These are phyloP conservation scores for Sinapis alba DNA, from an alignment of 441 rosid genomes.

Conservation along the genomic window DNA sequence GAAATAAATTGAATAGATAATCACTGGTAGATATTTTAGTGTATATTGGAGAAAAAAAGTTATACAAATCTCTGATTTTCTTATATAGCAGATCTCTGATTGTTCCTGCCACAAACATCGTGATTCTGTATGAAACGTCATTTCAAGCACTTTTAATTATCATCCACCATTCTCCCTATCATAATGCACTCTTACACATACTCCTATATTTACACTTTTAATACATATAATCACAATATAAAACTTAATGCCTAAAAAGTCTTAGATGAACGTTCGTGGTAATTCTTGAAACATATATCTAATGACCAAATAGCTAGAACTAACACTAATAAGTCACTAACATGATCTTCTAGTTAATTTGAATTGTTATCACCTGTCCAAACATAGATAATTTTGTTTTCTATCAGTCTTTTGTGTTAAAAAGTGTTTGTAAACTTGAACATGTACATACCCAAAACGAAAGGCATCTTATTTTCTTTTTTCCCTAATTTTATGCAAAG, in stretches of 20 bases:
- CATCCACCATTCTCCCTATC: conserved; percentile 37
- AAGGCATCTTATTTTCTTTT: not conserved
- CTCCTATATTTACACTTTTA: conserved; percentile 32
- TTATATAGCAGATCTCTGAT: conserved; percentile 34
- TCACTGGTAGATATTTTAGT: conserved; percentile 34
- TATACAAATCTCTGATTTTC: conserved; percentile 25
- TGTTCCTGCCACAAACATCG: conserved; percentile 46
- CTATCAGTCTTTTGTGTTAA: not conserved
- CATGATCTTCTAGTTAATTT: not conserved
- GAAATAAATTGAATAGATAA: conserved; percentile 27
- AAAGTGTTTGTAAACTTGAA: not conserved
- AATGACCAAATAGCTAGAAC: not conserved
- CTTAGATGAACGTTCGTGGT: conserved; percentile 19
- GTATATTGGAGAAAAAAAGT: conserved; percentile 24
- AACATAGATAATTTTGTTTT: not conserved
- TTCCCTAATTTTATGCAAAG: not conserved
- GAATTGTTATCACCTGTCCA: not conserved
- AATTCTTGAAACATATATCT: conserved; percentile 9
- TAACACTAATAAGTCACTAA: not conserved
- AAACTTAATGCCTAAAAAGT: conserved; percentile 2
- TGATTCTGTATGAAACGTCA: conserved; percentile 44
- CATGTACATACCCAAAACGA: not conserved
- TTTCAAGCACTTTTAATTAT: conserved; percentile 43
- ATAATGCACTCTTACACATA: conserved; percentile 44
- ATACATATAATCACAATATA: conserved; percentile 1